Base-by-base conservation (phyloP, 2,329 filamentous ascomycete species). In the Escovopsis weberi region DNA sequence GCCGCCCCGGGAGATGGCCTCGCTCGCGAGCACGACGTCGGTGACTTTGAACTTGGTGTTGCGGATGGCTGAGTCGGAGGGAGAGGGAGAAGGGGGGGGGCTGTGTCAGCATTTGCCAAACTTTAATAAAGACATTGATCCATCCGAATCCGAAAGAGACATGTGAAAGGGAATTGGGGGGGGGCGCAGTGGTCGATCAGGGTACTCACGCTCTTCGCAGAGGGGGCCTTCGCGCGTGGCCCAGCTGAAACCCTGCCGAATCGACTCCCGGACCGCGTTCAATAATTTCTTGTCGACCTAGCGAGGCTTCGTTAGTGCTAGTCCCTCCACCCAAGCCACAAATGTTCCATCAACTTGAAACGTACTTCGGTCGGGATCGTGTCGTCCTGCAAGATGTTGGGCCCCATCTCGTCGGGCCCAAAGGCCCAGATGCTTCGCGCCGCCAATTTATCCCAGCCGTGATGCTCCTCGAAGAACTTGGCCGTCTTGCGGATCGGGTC, bases 41-140 rank as follows among this genome's bases (percentile, higher is more conserved):
- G 88, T 96, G 55, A 98, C 78, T 58, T 88, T 86, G 74, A 98
- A 98, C 59, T 94, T 95, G 53, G 86, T 86, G 64, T 98, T 98
- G 53, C 91, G 88, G 57, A 98, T 96, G 32, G 91, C 82, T 86
- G 28, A 4, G 28, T 40, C 33, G 3, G 42, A 23, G 23, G 23
- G 23, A 5, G 11, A 6, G 28, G 11, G 8, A 30, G 28, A 30
- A 30, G 28, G 8, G 28, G 28, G 11, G 28, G 38, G 30, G 34
- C 23, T 23, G 23, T 23, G 37, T 44, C 38, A 53, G 50, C 58
- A 46, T 59, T 58, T 46, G 51, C 23, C 23, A 23, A 23, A 23
- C 23, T 23, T 6, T 23, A 23, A 23, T 23, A 23, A 23, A 23
- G 4, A 35, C 15, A n/a, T n/a, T n/a, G 26, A 15, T 15, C 15